phyloP scores from a whole-genome alignment of 2,329 filamentous ascomycete genomes.

The Xylariaceae sp. region DNA sequence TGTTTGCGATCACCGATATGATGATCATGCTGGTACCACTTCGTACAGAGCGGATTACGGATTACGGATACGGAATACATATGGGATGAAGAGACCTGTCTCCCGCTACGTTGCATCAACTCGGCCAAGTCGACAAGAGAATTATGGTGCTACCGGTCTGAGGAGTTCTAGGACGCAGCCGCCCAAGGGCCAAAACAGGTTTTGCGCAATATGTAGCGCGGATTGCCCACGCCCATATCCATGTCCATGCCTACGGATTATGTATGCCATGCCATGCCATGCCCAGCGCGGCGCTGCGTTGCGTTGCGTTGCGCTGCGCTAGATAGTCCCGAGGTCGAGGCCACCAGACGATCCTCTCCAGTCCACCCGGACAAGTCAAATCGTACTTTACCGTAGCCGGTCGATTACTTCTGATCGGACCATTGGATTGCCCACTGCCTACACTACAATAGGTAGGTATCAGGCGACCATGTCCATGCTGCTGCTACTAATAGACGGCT shows the following conservation, averaged over 20 bases:
- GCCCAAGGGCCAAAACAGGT: conserved; percentile 3
- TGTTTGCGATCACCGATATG: neutral
- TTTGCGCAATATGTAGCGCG: conserved; percentile 7
- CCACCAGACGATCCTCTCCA: conserved; percentile 6
- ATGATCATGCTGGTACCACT: too few relatives aligned
- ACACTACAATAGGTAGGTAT: neutral
- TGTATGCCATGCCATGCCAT: too few relatives aligned
- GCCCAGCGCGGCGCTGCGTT: neutral
- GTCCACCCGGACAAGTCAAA: conserved; percentile 3
- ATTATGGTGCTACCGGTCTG: conserved; percentile 1
- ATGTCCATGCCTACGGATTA: too few relatives aligned
- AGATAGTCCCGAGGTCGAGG: conserved; percentile 12
- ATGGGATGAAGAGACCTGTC: conserved; percentile 2
- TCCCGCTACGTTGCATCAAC: neutral
- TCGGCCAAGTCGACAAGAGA: conserved; percentile 4
- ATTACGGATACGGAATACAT: neutral
- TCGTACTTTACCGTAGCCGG: neutral
- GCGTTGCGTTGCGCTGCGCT: conserved; percentile 5
- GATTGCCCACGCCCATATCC: too few relatives aligned
- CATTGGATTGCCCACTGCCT: neutral
- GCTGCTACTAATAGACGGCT: neutral
- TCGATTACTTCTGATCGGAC: neutral
- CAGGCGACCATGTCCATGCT: neutral
- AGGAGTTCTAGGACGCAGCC: conserved; percentile 7
- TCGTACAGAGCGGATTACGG: too few relatives aligned